These are phyloP conservation scores for Boletus sensibilis DNA, from an alignment of 768 basidiomycete species.

Conservation along the genomic window DNA sequence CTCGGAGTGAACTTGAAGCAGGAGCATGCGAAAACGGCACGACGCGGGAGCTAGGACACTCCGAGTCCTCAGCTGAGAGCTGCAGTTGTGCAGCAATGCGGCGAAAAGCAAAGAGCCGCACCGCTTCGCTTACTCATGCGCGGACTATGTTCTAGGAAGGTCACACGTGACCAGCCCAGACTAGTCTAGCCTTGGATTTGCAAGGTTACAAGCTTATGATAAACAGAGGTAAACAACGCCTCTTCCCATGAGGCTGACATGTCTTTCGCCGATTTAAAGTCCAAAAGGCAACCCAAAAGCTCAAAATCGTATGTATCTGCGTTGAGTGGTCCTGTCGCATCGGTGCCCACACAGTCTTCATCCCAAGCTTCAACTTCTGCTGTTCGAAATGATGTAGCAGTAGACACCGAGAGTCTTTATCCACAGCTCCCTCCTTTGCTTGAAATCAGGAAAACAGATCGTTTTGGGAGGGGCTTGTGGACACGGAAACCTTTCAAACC, in stretches of 20 bases:
- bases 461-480: slow-evolving; percentile 50
- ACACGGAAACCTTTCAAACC: slow-evolving; percentile 34
- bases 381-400: not conserved
- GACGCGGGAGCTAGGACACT: too few relatives aligned
- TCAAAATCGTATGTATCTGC: slow-evolving; percentile 38
- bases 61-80: too few relatives aligned
- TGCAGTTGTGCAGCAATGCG: too few relatives aligned
- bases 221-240: slow-evolving; percentile 15
- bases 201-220: not conserved
- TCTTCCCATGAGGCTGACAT: slow-evolving; percentile 14
- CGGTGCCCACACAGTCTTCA: slow-evolving; percentile 27
- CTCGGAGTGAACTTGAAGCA: too few relatives aligned
- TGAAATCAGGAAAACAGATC: slow-evolving; percentile 37
- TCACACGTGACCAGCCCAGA: too few relatives aligned
- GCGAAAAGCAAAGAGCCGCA: too few relatives aligned
- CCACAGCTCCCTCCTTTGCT: slow-evolving; percentile 39
- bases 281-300: slow-evolving; percentile 29
- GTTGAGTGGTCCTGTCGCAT: slow-evolving; percentile 21
- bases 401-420: slow-evolving; percentile 19
- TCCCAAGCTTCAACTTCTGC: slow-evolving; percentile 15
- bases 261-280: slow-evolving; percentile 37
- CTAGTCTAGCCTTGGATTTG: too few relatives aligned
- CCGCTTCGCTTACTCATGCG: too few relatives aligned
- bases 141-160: too few relatives aligned
- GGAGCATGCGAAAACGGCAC: too few relatives aligned